Base-by-base conservation (phyloP, 2,329 filamentous ascomycete genomes). In the Diplodia scrobiculata region DNA sequence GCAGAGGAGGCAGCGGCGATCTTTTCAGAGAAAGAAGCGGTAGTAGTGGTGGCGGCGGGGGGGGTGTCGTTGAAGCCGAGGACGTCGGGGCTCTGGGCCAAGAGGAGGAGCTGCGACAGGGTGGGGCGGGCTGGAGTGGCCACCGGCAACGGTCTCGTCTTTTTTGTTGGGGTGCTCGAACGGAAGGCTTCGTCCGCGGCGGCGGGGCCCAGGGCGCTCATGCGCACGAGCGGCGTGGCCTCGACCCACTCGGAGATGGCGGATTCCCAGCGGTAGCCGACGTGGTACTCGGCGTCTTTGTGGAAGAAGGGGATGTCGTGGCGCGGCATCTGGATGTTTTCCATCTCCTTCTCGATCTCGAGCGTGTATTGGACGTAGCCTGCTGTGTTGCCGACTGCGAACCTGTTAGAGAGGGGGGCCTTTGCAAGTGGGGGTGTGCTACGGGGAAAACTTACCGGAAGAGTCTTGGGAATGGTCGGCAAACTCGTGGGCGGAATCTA, bases 161-260 rank as follows among this genome's bases (percentile, higher is more conserved):
- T 10, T 13, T 36, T 36, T 27, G 7, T 25, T 5, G 45, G 11
- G 2, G 58, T 27, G 29, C 41, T 62, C 5, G 58, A 62, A 1
- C 7, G 34, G 34, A 11, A 36, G 7, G 1, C 27, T 25, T 48
- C 45, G 25, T 3, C 19, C 10, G 17, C 53, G 14, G 19, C 13
- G 25, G 19, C 11, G 1, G 13, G 7, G 11, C 9, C 14, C 36
- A 6, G 7, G 11, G 17, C 29, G 1, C 9, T 13, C 29, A 38
- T 11, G 17, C 29, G 29, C 52, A 29, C 27, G 17, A 48, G 29
- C 1, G 80, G 79, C 9, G 80, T 80, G 45, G 73, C 77, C 0
- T 74, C 72, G n/a, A 81, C 76, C 79, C 79, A 82, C 67, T 82
- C 80, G 27, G 78, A 78, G 41, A 82, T 76, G 10, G 78, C 79